Base-by-base conservation (phyloP, 768 basidiomycete genomes). In the Calocybe cyanea region DNA sequence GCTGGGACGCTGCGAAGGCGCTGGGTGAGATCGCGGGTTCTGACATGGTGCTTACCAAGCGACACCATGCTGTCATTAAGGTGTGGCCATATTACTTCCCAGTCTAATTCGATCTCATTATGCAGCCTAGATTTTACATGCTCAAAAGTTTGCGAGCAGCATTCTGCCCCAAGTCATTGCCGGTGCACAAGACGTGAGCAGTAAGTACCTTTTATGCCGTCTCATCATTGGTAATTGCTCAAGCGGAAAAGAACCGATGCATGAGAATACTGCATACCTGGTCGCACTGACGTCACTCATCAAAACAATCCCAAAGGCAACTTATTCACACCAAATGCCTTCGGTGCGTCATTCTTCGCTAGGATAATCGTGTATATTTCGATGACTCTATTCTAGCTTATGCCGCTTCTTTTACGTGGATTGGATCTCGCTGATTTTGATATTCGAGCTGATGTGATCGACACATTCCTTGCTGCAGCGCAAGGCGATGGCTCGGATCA, bases 361-460 rank as follows among this genome's bases (percentile, higher is more conserved):
- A 14, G 13, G 6, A 1, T 9, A 15, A 7, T n/a, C 20, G 28
- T 19, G 10, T 36, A 23, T 18, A 3, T 23, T 31, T 38, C 24
- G 17, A 32, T 25, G 32, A 25, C 14, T 24, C 14, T 36, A 33
- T 21, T 24, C 15, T 35, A 98, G 94, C 77, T 98, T 10, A 78
- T 97, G 53, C 93, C 96, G 0, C 73, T 97, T 11, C 72, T 99
- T 4, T 68, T 99, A 34, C 87, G 87, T 13, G 87, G 91, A 3
- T 77, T 98, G 14, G 82, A 88, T 33, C 67, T 96, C 3, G 79
- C 83, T 3, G 84, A 92, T 60, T 64, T 77, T 7, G 73, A 78
- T 20, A 80, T 94, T 49, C 83, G 91, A 18, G 73, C 77, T 13
- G 83, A 86, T 64, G 84, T 93, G 39, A 87, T 97, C 45, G 80